Conservation (phyloP, 352 stramenopile species). For the Globisporangium carolinianum region DNA sequence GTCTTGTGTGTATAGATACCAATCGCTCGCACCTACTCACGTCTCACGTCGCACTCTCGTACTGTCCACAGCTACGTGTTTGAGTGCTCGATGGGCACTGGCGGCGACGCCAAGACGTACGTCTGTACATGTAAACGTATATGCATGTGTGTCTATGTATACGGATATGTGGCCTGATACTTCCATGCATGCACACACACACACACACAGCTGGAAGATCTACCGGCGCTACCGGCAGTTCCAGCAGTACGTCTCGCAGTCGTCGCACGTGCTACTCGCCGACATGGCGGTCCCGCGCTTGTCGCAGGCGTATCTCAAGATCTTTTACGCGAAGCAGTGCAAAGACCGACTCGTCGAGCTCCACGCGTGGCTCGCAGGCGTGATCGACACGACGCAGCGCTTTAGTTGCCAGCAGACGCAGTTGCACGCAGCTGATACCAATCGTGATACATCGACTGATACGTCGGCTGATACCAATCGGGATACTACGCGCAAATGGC, state of each 20-base stretch:
- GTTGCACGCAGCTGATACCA: not conserved
- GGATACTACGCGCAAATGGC: not conserved
- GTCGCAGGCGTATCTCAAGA: conserved; percentile 74
- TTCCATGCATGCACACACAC: no score
- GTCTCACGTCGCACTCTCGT: no score
- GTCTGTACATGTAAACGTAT: not conserved
- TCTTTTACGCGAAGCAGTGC: conserved; percentile 74
- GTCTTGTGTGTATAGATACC: no score
- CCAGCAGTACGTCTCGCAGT: conserved; percentile 64
- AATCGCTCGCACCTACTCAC: no score
- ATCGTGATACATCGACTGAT: conserved; percentile 5
- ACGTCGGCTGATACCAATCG: no score
- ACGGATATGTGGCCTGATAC: not conserved
- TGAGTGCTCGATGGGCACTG: conserved; percentile 43
- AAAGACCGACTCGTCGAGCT: conserved; percentile 73
- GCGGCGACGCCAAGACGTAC: conserved; percentile 33
- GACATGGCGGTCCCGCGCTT: conserved; percentile 52
- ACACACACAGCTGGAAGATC: conserved; percentile 57
- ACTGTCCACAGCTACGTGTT: conserved; percentile 60
- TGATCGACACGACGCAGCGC: conserved; percentile 64
- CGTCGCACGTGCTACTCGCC: conserved; percentile 37
- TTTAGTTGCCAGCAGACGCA: conserved; percentile 25
- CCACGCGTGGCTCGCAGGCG: conserved; percentile 51
- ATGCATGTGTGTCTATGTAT: no score
- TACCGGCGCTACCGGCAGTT: conserved; percentile 84